phyloP scores from a whole-genome alignment of 495 filamentous ascomycete genomes.

The Penicillium parvum region DNA sequence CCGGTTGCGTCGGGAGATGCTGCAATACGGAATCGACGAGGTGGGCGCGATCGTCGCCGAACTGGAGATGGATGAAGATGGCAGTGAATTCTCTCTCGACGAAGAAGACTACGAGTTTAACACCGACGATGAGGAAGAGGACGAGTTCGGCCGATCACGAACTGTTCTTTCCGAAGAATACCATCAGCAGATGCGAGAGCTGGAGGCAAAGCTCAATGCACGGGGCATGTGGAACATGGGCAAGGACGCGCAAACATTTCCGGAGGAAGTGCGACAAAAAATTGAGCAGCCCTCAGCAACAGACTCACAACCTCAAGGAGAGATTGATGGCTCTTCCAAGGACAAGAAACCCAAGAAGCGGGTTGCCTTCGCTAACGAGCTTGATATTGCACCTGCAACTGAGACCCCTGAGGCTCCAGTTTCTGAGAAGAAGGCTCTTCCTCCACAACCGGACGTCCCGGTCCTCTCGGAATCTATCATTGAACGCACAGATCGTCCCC shows the following conservation, averaged over 20 bases:
- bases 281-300: slow-evolving; percentile 23
- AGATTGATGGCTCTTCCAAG: slow-evolving; percentile 6
- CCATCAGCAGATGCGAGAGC: slow-evolving; percentile 70
- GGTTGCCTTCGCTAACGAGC: slow-evolving; percentile 69
- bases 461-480: slow-evolving; percentile 46
- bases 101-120: slow-evolving; percentile 49
- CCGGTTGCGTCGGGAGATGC: slow-evolving; percentile 79
- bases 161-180: slow-evolving; percentile 66
- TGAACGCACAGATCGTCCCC: slow-evolving; percentile 30
- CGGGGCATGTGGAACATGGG: slow-evolving; percentile 51
- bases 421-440: slow-evolving; percentile 26
- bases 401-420: slow-evolving; percentile 24
- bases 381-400: slow-evolving; percentile 62
- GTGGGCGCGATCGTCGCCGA: slow-evolving; percentile 92
- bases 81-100: slow-evolving; percentile 52
- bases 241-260: slow-evolving; percentile 36
- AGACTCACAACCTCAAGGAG: slow-evolving; percentile 8
- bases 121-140: slow-evolving; percentile 56
- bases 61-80: slow-evolving; percentile 74
- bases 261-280: slow-evolving; percentile 30
- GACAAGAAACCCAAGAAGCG: slow-evolving; percentile 56
- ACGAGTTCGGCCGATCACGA: slow-evolving; percentile 64
- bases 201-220: slow-evolving; percentile 68
- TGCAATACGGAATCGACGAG: slow-evolving; percentile 80
- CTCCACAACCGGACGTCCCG: slow-evolving; percentile 33